Evolutionary conservation across 2,329 filamentous ascomycete genomes (phyloP), one percentile per base, ranked within the genome.

Genomic region (Botrytis medusae): DNA sequence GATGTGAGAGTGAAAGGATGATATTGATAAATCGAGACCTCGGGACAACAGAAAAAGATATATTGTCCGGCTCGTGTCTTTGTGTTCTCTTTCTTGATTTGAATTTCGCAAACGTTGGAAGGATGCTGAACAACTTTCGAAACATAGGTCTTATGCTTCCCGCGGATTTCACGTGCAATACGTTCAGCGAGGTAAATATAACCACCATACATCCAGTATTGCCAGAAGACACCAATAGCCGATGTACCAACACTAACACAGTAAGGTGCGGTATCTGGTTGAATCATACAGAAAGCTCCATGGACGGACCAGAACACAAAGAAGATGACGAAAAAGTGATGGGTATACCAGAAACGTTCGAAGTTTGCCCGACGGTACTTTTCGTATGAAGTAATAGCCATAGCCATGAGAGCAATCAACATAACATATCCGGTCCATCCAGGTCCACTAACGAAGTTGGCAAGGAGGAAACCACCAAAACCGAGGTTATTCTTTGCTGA

Each of bases 291-390:
- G 84, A 94, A 96, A 40, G 92, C 92, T 74, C 93, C 93, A 83
- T 97, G 93, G 79, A 95, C 88, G n/a, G 93, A 91, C 93, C 93
- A 96, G 86, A 96, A 95, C 78, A 95, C 86, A 85, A 96, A 96
- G 87, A 96, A 96, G 76, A 95, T 80, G 82, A 95, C 89, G 82
- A 96, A 96, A 81, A 96, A 88, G 84, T 96, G 93, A 83, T 97
- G 93, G 2, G 92, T 93, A 82, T 94, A 95, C 93, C 93, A 97
- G 86, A 96, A 97, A 40, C 93, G 91, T 82, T 95, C 93, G 81
- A 93, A 95, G 84, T 96, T 95, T 75, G 91, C 91, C 71, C 93
- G 89, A 69, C 93, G 88, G 16, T 90, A 89, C 84, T 93, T 93
- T 83, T 95, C 93, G 22, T 92, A 85, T 14, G 92, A 93, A 0